Conservation (phyloP, 176 grass and related monocot genomes). For the Oryza glaberrima region DNA sequence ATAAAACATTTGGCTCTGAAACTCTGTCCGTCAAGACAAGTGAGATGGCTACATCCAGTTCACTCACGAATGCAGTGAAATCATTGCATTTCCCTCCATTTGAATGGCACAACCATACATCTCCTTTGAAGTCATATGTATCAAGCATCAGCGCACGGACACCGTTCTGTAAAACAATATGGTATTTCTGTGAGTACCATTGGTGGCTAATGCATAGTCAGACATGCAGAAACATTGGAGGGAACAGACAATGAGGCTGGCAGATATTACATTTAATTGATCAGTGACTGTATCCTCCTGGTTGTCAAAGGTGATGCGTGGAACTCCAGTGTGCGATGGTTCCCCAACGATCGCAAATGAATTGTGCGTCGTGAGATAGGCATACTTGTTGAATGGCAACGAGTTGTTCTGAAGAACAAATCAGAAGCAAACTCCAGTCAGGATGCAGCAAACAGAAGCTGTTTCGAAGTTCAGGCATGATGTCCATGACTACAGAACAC, state of each 20-base stretch:
- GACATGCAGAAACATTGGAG: neutral
- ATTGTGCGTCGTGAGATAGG: constrained; percentile 95
- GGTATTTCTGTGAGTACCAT: neutral
- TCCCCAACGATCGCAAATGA: constrained; percentile 80
- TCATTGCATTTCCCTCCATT: constrained; percentile 79
- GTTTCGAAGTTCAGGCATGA: neutral
- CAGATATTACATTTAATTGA: constrained; percentile 70
- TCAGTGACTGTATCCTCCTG: constrained; percentile 85
- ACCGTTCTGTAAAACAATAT: constrained; percentile 61
- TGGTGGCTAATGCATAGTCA: neutral
- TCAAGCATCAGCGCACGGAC: constrained; percentile 92
- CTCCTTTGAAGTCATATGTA: constrained; percentile 83
- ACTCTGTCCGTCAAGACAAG: neutral
- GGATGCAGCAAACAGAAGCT: neutral
- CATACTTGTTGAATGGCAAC: constrained; percentile 96
- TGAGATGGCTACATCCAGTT: neutral
- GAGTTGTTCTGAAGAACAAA: constrained; percentile 74
- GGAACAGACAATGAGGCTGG: neutral
- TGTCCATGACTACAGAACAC: neutral
- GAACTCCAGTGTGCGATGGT: constrained; percentile 85
- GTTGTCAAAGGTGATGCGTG: constrained; percentile 82
- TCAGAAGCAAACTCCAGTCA: constrained; percentile 23
- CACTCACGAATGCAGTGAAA: constrained; percentile 91
- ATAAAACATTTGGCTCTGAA: neutral
- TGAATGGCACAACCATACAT: constrained; percentile 95